phyloP scores from a whole-genome alignment of 208 protist genomes.

The Endotrypanum monterogeii region DNA sequence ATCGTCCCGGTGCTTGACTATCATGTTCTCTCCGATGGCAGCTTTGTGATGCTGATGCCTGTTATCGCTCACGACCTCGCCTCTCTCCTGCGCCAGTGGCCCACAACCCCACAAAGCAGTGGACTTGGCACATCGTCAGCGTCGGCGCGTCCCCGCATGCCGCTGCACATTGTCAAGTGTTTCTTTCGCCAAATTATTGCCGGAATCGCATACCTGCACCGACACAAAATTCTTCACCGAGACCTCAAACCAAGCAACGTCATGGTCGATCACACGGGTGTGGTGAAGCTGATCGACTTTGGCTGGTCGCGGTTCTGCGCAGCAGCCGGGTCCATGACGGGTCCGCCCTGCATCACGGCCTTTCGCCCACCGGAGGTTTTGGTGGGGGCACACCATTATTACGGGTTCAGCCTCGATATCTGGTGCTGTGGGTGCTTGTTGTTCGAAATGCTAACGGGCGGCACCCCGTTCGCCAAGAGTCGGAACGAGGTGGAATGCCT shows the following conservation, averaged over 20 bases:
- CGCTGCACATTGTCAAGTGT: slow-evolving; percentile 82
- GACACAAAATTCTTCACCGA: slow-evolving; percentile 75
- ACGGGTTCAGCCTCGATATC: slow-evolving; percentile 95
- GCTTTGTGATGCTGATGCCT: slow-evolving; percentile 73
- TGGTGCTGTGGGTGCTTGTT: slow-evolving; percentile 97
- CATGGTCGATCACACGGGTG: slow-evolving; percentile 73
- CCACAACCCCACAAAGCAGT: slow-evolving; percentile 16
- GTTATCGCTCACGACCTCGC: slow-evolving; percentile 77
- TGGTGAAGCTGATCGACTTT: slow-evolving; percentile 91
- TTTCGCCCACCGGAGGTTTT: slow-evolving; percentile 87
- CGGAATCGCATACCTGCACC: slow-evolving; percentile 83
- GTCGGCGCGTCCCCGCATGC: slow-evolving; percentile 40
- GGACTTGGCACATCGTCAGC: slow-evolving; percentile 4
- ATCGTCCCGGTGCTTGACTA: slow-evolving; percentile 68
- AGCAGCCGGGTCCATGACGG: slow-evolving; percentile 51
- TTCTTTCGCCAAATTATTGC: slow-evolving; percentile 78
- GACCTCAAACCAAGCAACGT: slow-evolving; percentile 92
- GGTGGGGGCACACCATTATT: slow-evolving; percentile 49
- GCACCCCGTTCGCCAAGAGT: slow-evolving; percentile 88
- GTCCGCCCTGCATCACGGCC: slow-evolving; percentile 63
- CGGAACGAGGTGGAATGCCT: slow-evolving; percentile 60
- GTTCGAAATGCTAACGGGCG: slow-evolving; percentile 97
- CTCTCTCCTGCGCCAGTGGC: slow-evolving; percentile 63
- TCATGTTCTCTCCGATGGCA: slow-evolving; percentile 70
- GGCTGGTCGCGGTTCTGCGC: slow-evolving; percentile 69